Conservation (phyloP, 163 green algal species). For the Scenedesmus sp. region DNA sequence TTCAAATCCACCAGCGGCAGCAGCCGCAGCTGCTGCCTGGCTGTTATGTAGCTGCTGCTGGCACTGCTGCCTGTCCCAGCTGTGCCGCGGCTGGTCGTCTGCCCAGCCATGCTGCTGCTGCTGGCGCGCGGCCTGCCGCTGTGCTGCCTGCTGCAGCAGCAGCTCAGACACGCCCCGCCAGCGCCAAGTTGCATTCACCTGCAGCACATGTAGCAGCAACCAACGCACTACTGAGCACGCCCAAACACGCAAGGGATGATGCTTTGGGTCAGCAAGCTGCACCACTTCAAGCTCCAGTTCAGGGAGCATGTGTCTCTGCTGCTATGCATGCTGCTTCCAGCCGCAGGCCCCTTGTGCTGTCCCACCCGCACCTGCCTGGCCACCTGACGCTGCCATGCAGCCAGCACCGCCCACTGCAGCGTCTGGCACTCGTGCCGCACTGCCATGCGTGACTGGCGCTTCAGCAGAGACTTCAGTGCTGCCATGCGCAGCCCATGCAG, state of each 20-base stretch:
- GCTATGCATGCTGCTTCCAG: not conserved
- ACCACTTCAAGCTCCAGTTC: no score
- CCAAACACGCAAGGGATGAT: no score
- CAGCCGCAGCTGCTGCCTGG: not conserved
- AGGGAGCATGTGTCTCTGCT: not conserved
- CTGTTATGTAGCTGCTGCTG: constrained; percentile 19
- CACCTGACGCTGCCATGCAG: constrained; percentile 8
- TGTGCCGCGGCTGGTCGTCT: not conserved
- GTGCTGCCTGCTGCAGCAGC: not conserved
- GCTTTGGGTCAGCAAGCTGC: no score
- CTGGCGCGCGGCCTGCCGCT: not conserved
- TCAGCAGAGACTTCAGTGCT: not conserved
- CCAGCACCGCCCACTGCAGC: not conserved
- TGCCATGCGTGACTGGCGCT: not conserved
- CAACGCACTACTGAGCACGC: no score
- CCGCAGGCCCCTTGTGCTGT: no score
- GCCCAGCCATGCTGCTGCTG: not conserved
- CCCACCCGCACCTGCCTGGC: not conserved
- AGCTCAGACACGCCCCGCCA: constrained; percentile 27
- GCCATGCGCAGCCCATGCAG: not conserved
- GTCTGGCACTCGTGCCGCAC: not conserved
- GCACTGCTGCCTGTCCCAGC: not conserved
- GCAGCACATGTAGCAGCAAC: no score
- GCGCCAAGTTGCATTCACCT: not conserved
- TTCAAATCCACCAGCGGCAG: not conserved